Evolutionary conservation across 148 eudicot species (phyloP).

Genomic region (Polygonum maritimum): DNA sequence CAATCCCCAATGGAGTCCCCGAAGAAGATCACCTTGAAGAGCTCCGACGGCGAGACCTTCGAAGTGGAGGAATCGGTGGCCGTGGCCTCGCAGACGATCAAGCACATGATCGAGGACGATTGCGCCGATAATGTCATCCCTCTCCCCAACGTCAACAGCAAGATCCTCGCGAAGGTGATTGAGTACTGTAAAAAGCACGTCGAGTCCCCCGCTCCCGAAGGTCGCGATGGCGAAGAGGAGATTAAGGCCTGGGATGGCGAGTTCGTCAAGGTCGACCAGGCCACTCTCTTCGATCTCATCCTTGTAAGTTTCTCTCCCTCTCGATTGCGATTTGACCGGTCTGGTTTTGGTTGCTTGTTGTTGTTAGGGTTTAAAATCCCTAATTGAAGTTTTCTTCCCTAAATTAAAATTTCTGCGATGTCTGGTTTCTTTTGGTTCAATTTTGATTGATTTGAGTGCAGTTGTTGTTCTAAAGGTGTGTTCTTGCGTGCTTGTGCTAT

Average conservation of each 20-base stretch:
- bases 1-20: background rate
- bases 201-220: conserved; percentile 22
- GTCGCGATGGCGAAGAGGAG: conserved; percentile 25
- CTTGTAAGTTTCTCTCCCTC: conserved; percentile 20
- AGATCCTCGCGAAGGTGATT: conserved; percentile 33
- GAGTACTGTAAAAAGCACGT: conserved; percentile 48
- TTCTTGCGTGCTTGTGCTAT: background rate
- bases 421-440: no score
- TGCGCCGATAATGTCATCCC: conserved; percentile 40
- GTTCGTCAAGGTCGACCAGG: conserved; percentile 42
- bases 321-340: background rate
- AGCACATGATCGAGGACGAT: conserved; percentile 42
- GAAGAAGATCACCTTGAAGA: conserved; percentile 25
- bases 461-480: background rate
- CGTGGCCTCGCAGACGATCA: conserved; percentile 36
- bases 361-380: background rate
- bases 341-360: background rate
- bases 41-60: conserved; percentile 46
- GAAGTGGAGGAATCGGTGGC: conserved; percentile 39
- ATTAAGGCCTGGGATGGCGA: conserved; percentile 38
- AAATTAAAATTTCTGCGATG: no score
- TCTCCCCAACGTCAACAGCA: conserved; percentile 37
- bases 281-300: conserved; percentile 44
- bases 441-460: background rate
- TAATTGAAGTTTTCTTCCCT: background rate